Base-by-base conservation (phyloP, 805 yeast species). In the Cyberlindnera amylophila region DNA sequence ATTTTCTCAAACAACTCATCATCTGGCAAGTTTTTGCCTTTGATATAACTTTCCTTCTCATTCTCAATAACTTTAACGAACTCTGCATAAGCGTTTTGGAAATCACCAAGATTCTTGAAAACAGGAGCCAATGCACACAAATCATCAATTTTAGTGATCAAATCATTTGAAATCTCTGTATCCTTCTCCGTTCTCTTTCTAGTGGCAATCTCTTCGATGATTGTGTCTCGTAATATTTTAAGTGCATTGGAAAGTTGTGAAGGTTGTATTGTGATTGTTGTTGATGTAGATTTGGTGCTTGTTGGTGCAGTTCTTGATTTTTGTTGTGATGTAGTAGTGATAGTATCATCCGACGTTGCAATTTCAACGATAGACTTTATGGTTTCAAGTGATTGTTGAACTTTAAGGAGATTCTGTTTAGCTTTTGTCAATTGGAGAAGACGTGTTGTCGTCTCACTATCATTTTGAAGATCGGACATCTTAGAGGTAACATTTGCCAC, bases 71-170 rank as follows among this genome's bases (percentile, higher is more conserved):
- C 64, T n/a, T 61, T 61, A 1, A 70, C 68, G 56, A 81, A 81
- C 17, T 64, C 67, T n/a, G 65, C 57, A 53, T 78, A 83, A 1
- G 65, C 55, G 1, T 74, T 65, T 40, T 74, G 66, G 55, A 81
- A 83, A 23, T 69, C 66, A 2, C 70, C 62, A 36, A 82, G 57
- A 15, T 72, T 74, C 49, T 71, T 70, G 53, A 83, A 81, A 14
- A 81, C 59, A 0, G 81, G 80, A 36, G 67, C 61, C 39, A 81
- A 52, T 5, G 67, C 69, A 17, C 69, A 63, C 57, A 83, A 64
- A 23, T 70, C 67, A 29, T 75, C 70, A 15, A 78, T 64, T 39
- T 73, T 73, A 8, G 61, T 58, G 13, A 72, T 39, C 3, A 76
- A 49, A 6, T 65, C 71, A 10, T 53, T 47, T 39, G 66, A 67